Evolutionary conservation across 1,284 basidiomycete species (phyloP).

Genomic region (Blastosporella zonata): DNA sequence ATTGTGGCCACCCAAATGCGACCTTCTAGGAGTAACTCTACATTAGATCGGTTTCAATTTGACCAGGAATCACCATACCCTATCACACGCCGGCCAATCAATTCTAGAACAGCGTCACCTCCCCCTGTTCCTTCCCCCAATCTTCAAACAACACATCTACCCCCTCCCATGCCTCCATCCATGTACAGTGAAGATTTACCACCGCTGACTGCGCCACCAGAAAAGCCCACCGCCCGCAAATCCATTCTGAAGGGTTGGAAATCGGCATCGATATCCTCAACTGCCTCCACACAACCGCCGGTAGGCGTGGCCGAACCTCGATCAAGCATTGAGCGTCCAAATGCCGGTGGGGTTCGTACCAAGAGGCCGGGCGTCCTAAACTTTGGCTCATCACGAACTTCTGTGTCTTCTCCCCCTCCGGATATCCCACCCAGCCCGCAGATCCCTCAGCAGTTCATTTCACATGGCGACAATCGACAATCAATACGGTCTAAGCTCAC

Average conservation of each 20-base stretch:
- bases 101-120: slow-evolving; percentile 29
- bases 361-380: slow-evolving; percentile 34
- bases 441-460: slow-evolving; percentile 40
- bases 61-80: slow-evolving; percentile 69
- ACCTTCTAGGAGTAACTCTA: slow-evolving; percentile 26
- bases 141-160: slow-evolving; percentile 13
- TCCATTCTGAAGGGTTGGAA: slow-evolving; percentile 65
- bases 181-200: slow-evolving; percentile 5
- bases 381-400: slow-evolving; percentile 31
- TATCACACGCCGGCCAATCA: slow-evolving; percentile 31
- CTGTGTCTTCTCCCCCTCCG: slow-evolving; percentile 27
- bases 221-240: slow-evolving; percentile 45
- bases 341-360: slow-evolving; percentile 20
- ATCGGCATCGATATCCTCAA: slow-evolving; percentile 21
- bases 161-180: slow-evolving; percentile 7
- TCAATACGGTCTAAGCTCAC: slow-evolving; percentile 31
- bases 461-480: slow-evolving; percentile 24
- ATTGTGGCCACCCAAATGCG: slow-evolving; percentile 35
- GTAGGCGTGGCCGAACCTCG: slow-evolving; percentile 20
- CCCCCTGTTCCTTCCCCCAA: slow-evolving; percentile 23
- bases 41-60: slow-evolving; percentile 49
- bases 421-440: slow-evolving; percentile 46
- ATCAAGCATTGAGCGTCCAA: slow-evolving; percentile 29
- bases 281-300: slow-evolving; percentile 10
- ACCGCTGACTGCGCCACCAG: neutral